Evolutionary conservation across 1,284 basidiomycete species (phyloP).

Genomic region (Fomitiporia mediterranea): DNA sequence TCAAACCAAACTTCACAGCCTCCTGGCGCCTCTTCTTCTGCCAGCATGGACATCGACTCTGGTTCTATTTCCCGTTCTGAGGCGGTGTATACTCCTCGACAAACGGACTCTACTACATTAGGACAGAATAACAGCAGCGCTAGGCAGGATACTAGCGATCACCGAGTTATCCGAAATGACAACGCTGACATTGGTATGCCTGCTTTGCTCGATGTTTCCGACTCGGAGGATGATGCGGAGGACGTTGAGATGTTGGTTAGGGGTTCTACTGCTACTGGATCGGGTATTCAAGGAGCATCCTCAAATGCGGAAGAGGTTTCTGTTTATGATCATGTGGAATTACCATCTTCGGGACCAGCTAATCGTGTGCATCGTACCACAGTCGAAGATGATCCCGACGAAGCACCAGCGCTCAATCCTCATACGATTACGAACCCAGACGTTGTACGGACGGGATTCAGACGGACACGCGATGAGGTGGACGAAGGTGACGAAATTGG

Average conservation of each 20-base stretch:
- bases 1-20: background rate
- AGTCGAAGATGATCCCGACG: conserved; percentile 7
- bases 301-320: background rate
- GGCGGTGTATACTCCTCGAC: background rate
- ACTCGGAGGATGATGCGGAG: conserved; percentile 14
- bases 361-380: background rate
- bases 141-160: background rate
- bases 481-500: conserved; percentile 11
- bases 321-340: conserved; percentile 1
- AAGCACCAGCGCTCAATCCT: background rate
- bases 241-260: conserved; percentile 16
- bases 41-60: conserved; percentile 10
- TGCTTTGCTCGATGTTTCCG: conserved; percentile 14
- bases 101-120: background rate
- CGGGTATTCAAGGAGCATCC: background rate
- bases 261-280: background rate
- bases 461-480: conserved; percentile 11
- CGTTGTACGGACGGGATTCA: conserved; percentile 13
- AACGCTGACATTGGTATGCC: conserved; percentile 14
- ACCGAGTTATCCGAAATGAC: background rate
- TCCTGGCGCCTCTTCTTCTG: background rate
- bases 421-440: background rate
- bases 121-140: background rate
- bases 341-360: conserved; percentile 5
- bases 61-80: background rate